phyloP scores from a whole-genome alignment of 2,329 filamentous ascomycete genomes.

The Cladosporium sp. region DNA sequence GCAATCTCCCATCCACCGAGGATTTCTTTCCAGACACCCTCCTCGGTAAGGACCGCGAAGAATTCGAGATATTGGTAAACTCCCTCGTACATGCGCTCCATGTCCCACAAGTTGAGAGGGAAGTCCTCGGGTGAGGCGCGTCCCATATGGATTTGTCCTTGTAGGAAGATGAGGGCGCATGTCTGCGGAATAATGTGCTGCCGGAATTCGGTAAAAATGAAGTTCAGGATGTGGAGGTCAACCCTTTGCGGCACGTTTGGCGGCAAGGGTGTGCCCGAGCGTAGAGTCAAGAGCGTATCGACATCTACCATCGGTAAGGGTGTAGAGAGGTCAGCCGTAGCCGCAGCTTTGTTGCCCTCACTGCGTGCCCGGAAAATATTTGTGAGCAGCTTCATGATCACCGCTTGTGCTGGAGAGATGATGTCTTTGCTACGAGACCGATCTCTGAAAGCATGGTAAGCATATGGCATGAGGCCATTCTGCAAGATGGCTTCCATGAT shows the following conservation, averaged over 20 bases:
- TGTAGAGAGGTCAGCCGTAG: slow-evolving; percentile 1
- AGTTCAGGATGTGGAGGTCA: slow-evolving; percentile 68
- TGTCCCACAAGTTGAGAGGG: slow-evolving; percentile 92
- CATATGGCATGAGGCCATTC: slow-evolving; percentile 83
- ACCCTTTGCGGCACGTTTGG: slow-evolving; percentile 40
- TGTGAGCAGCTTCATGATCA: slow-evolving; percentile 83
- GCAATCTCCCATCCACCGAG: slow-evolving; percentile 89
- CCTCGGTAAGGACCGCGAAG: slow-evolving; percentile 81
- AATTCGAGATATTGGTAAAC: slow-evolving; percentile 93
- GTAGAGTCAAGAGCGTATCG: slow-evolving; percentile 5
- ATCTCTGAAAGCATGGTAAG: slow-evolving; percentile 85
- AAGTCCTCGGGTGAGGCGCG: slow-evolving; percentile 78
- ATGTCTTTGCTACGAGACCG: slow-evolving; percentile 73
- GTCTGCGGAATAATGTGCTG: slow-evolving; percentile 91
- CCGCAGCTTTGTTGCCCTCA: slow-evolving; percentile 32
- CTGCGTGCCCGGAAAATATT: slow-evolving; percentile 71
- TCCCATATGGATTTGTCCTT: slow-evolving; percentile 79
- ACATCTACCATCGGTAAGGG: slow-evolving; percentile 8
- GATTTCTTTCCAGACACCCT: slow-evolving; percentile 74
- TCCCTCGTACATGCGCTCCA: slow-evolving; percentile 94
- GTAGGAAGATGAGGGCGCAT: slow-evolving; percentile 87
- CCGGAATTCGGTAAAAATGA: slow-evolving; percentile 87
- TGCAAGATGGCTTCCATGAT: slow-evolving; percentile 91
- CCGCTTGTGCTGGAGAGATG: slow-evolving; percentile 89
- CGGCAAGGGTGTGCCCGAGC: slow-evolving; percentile 12